phyloP scores from a whole-genome alignment of 2,329 filamentous ascomycete species.

The Teratosphaeria gauchensis region DNA sequence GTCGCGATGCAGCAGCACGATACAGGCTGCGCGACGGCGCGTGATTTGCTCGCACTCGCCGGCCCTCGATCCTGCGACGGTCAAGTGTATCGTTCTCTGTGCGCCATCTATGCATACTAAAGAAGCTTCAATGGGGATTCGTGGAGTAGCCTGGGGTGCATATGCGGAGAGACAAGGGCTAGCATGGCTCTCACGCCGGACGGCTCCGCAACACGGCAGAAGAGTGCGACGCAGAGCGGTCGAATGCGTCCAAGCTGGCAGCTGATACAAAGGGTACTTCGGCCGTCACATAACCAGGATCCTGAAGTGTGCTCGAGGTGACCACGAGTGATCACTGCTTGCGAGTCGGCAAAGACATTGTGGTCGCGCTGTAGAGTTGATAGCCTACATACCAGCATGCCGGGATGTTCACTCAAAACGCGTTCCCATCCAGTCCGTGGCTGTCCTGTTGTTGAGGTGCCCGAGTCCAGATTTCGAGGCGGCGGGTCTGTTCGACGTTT shows the following conservation, averaged over 20 bases:
- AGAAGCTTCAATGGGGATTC: not conserved
- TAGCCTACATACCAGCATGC: no score
- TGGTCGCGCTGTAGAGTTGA: no score
- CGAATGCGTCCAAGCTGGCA: not conserved
- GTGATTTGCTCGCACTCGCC: not conserved
- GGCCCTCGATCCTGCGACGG: not conserved
- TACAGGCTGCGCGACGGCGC: not conserved
- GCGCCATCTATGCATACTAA: not conserved
- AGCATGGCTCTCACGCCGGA: not conserved
- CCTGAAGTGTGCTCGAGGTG: not conserved
- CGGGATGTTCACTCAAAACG: no score
- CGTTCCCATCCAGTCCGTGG: no score
- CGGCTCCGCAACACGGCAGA: not conserved
- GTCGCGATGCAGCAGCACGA: not conserved
- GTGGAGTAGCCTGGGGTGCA: not conserved
- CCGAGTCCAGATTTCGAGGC: no score
- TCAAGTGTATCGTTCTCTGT: not conserved
- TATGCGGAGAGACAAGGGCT: not conserved
- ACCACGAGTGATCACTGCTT: not conserved
- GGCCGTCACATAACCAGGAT: not conserved
- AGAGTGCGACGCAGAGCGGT: not conserved
- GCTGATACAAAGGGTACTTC: not conserved
- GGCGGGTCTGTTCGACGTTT: no score
- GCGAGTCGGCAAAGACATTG: no score
- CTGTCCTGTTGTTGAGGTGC: no score